These are phyloP conservation scores for Volvariella volvacea DNA, from an alignment of 1,284 basidiomycete species.

Conservation along the genomic window DNA sequence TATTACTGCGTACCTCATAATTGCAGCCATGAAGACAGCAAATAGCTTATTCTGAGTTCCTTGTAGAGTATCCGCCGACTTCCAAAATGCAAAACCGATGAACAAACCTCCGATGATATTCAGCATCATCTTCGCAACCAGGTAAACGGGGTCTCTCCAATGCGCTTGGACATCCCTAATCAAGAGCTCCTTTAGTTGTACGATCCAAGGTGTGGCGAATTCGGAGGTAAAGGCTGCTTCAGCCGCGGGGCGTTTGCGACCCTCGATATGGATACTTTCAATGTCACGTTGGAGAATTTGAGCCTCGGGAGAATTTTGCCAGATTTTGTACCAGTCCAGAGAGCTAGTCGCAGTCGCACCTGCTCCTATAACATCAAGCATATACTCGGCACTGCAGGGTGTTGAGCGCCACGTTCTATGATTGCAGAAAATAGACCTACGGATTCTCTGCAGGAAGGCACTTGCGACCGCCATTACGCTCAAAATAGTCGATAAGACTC, in stretches of 20 bases:
- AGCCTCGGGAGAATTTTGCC: constrained; percentile 34
- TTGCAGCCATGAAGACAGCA: constrained; percentile 41
- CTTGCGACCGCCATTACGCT: constrained; percentile 46
- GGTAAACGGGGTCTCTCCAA: constrained; percentile 61
- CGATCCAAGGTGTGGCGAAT: constrained; percentile 43
- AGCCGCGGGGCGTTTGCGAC: constrained; percentile 25
- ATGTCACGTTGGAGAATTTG: constrained; percentile 27
- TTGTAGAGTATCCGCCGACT: constrained; percentile 56
- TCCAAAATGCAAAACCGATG: constrained; percentile 59
- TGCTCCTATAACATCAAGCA: constrained; percentile 66
- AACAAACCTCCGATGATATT: constrained; percentile 54
- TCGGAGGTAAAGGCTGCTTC: constrained; percentile 31
- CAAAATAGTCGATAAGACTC: constrained; percentile 60
- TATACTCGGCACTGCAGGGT: constrained; percentile 59
- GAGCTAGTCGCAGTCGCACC: constrained; percentile 43
- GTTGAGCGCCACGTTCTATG: too few relatives aligned
- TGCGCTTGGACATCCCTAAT: constrained; percentile 29
- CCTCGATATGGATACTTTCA: constrained; percentile 29
- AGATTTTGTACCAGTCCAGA: constrained; percentile 42
- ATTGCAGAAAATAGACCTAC: constrained; percentile 28
- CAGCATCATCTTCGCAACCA: constrained; percentile 67
- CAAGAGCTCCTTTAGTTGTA: constrained; percentile 42
- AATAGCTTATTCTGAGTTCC: constrained; percentile 85
- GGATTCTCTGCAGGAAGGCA: constrained; percentile 43
- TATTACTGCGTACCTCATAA: constrained; percentile 22